Evolutionary conservation across 2,329 filamentous ascomycete species (phyloP).

Genomic region (Emergomyces orientalis): DNA sequence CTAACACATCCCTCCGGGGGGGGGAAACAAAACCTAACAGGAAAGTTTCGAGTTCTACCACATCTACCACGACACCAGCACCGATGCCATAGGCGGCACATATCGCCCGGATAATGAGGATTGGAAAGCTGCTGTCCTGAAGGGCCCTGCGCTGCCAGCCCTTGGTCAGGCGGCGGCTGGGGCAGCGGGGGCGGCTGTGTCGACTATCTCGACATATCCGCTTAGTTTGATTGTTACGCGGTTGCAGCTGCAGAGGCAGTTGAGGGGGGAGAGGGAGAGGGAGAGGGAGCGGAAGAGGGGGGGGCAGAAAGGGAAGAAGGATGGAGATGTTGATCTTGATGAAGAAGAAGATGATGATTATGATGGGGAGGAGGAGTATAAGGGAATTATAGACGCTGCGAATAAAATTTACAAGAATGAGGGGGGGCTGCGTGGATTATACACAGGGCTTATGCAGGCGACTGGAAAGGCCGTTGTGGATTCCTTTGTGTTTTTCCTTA

Average conservation of each 20-base stretch:
- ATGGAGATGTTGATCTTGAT: constrained; percentile 13
- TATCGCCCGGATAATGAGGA: constrained; percentile 16
- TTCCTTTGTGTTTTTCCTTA: constrained; percentile 78
- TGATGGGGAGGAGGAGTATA: constrained; percentile 51
- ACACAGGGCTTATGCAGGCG: constrained; percentile 54
- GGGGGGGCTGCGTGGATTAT: constrained; percentile 63
- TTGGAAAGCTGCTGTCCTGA: constrained; percentile 26
- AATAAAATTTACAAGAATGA: constrained; percentile 60
- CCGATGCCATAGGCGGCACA: constrained; percentile 6
- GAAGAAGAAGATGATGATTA: constrained; percentile 42
- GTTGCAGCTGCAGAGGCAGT: constrained; percentile 65
- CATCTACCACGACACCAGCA: constrained; percentile 28
- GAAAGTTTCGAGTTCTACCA: constrained; percentile 35
- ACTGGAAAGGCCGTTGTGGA: constrained; percentile 61
- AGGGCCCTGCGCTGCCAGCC: constrained; percentile 52
- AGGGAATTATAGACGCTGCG: constrained; percentile 58
- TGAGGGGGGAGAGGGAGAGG: constrained; percentile 32
- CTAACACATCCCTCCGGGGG: background rate
- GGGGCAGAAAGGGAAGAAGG: constrained; percentile 13
- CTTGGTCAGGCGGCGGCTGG: constrained; percentile 75
- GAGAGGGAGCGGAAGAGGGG: constrained; percentile 20
- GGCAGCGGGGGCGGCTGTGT: constrained; percentile 65
- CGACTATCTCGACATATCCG: constrained; percentile 71
- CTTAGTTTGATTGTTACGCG: constrained; percentile 73
- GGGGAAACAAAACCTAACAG: background rate